phyloP scores from a whole-genome alignment of 129 eudicot species.

The Lactuca sativa region DNA sequence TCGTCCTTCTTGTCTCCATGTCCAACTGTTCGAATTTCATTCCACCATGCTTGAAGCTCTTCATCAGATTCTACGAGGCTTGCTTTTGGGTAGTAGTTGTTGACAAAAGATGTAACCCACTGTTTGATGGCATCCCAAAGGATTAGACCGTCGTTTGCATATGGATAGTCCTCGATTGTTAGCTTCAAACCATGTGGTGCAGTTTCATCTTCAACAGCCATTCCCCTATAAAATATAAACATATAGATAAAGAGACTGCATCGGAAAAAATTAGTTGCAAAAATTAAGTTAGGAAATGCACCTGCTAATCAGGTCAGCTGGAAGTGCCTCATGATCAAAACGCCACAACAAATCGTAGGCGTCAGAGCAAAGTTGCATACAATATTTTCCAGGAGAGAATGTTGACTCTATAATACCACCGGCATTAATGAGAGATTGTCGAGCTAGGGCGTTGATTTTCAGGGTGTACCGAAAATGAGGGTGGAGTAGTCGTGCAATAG shows the following conservation, averaged over 20 bases:
- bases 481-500: conserved; percentile 18
- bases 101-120: conserved; percentile 10
- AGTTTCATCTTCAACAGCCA: conserved; percentile 17
- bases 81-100: neutral
- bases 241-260: neutral
- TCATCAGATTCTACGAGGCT: too few relatives aligned
- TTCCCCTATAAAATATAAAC: conserved; percentile 1
- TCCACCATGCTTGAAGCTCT: conserved; percentile 6
- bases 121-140: neutral
- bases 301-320: conserved; percentile 25
- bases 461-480: conserved; percentile 17
- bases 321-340: conserved; percentile 16
- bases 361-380: conserved; percentile 24
- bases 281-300: neutral
- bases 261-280: too few relatives aligned
- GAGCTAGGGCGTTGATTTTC: conserved; percentile 25
- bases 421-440: conserved; percentile 10
- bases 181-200: conserved; percentile 15
- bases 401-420: conserved; percentile 25
- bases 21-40: neutral
- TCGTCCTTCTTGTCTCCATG: too few relatives aligned
- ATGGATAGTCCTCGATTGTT: conserved; percentile 22
- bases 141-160: conserved; percentile 12
- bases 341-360: conserved; percentile 17
- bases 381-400: conserved; percentile 23